A percentile compares a stretch with the other conserved stretches of the same genome.
These are phyloP conservation scores for Yarrowia hollandica DNA, from an alignment of 805 yeast species.

Conservation along the genomic window DNA sequence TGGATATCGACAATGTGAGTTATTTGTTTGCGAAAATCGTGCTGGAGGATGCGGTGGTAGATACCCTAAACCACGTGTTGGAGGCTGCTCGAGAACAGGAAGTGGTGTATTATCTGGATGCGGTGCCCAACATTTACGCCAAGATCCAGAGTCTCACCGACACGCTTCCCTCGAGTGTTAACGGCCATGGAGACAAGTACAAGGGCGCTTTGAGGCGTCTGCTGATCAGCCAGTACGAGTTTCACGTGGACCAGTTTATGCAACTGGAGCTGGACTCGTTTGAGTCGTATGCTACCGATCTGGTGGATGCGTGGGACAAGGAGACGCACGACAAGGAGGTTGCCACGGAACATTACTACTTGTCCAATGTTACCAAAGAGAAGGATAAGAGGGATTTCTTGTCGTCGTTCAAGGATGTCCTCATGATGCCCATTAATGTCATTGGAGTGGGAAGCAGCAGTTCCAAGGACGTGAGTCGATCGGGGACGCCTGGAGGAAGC, in stretches of 20 bases:
- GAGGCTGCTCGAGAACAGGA: constrained; percentile 28
- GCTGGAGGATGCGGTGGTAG: constrained; percentile 39
- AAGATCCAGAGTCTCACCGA: constrained; percentile 33
- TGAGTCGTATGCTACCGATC: constrained; percentile 35
- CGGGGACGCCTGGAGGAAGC: background rate
- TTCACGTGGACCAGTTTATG: constrained; percentile 38
- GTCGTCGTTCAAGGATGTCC: constrained; percentile 52
- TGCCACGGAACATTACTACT: constrained; percentile 50
- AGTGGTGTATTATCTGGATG: constrained; percentile 39
- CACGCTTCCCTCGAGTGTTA: background rate
- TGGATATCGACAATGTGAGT: constrained; percentile 47
- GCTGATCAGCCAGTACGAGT: constrained; percentile 32
- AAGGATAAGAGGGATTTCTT: constrained; percentile 54
- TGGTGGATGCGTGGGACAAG: constrained; percentile 40
- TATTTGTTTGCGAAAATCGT: constrained; percentile 51
- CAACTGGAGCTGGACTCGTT: constrained; percentile 39
- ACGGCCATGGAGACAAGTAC: constrained; percentile 22
- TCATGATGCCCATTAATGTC: constrained; percentile 41
- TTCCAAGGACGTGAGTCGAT: background rate
- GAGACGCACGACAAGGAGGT: constrained; percentile 48
- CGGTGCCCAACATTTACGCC: constrained; percentile 45
- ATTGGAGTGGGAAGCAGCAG: constrained; percentile 2
- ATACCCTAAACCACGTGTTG: constrained; percentile 36
- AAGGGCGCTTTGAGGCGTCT: background rate
- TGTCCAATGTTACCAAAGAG: constrained; percentile 49